Conservation (phyloP, 2,329 filamentous ascomycete genomes). For the Fusarium sp. region DNA sequence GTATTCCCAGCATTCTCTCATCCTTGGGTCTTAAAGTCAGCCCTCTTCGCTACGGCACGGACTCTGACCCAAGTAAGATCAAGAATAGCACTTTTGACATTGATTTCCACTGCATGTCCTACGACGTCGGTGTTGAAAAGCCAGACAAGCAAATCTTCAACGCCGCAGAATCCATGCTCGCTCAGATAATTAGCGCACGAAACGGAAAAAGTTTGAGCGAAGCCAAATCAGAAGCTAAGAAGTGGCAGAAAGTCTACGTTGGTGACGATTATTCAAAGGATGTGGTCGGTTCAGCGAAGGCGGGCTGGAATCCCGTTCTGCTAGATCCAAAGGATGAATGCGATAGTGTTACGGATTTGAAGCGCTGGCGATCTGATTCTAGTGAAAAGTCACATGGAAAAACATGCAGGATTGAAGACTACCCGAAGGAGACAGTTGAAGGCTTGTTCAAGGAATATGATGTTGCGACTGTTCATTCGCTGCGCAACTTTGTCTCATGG, state of each 20-base stretch:
- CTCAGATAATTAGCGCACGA: constrained; percentile 16
- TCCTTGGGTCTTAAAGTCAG: constrained; percentile 29
- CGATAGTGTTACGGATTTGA: neutral
- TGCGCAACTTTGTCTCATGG: constrained; percentile 23
- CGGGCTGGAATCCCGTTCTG: constrained; percentile 28
- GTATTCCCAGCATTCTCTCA: constrained; percentile 35
- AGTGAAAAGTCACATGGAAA: accelerated
- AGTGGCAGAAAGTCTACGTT: constrained; percentile 31
- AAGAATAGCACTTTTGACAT: neutral
- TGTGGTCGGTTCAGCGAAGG: constrained; percentile 24
- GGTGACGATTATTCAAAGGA: constrained; percentile 38
- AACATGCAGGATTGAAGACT: constrained; percentile 11
- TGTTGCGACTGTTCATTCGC: constrained; percentile 18
- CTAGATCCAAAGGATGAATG: constrained; percentile 27
- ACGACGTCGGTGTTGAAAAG: constrained; percentile 71
- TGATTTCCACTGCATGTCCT: constrained; percentile 60
- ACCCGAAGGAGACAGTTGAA: neutral
- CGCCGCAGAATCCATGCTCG: constrained; percentile 59
- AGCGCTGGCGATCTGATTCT: neutral
- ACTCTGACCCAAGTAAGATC: neutral
- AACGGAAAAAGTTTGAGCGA: neutral
- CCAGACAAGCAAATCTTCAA: constrained; percentile 66
- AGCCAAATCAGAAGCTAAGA: neutral
- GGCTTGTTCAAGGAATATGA: constrained; percentile 1
- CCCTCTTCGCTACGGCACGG: constrained; percentile 19